A percentile compares a stretch with the other conserved stretches of the same genome.
These are phyloP conservation scores for Argentina anserina DNA, from an alignment of 306 rosid species.

Conservation along the genomic window DNA sequence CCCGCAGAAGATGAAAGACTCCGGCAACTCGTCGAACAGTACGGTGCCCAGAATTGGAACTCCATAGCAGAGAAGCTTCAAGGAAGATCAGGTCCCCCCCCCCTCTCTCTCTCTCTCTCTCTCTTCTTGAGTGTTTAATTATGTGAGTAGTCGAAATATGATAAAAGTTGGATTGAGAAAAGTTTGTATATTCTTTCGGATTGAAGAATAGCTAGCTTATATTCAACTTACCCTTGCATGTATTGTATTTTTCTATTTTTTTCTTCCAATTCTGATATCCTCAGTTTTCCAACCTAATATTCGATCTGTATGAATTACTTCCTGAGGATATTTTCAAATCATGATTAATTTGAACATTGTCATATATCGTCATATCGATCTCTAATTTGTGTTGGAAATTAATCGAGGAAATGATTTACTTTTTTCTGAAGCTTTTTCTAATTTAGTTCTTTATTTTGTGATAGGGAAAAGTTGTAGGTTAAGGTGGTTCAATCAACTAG, in stretches of 20 bases:
- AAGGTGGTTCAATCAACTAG: conserved; percentile 96
- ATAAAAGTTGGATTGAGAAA: background rate
- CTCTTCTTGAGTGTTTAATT: background rate
- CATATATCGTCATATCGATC: no score
- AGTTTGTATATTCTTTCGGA: background rate
- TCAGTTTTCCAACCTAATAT: background rate
- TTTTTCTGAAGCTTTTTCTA: background rate
- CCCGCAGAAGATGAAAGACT: conserved; percentile 88
- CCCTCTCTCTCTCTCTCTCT: conserved; percentile 2
- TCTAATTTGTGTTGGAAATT: background rate
- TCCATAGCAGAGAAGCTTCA: conserved; percentile 89
- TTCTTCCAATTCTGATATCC: background rate
- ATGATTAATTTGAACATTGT: background rate
- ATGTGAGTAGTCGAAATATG: background rate
- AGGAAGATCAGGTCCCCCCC: conserved; percentile 83
- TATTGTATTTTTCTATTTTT: no score
- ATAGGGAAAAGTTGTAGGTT: conserved; percentile 92
- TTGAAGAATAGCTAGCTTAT: background rate
- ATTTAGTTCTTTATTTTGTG: background rate
- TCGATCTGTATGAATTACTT: background rate
- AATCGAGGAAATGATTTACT: background rate
- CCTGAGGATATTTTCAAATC: background rate
- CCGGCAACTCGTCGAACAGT: conserved; percentile 70
- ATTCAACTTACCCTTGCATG: background rate
- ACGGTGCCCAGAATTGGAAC: conserved; percentile 94